Percentiles rank a stretch among this genome's conserved stretches.
Evolutionary conservation across 805 yeast genomes (phyloP).

Genomic region (Candida qinlingensis): DNA sequence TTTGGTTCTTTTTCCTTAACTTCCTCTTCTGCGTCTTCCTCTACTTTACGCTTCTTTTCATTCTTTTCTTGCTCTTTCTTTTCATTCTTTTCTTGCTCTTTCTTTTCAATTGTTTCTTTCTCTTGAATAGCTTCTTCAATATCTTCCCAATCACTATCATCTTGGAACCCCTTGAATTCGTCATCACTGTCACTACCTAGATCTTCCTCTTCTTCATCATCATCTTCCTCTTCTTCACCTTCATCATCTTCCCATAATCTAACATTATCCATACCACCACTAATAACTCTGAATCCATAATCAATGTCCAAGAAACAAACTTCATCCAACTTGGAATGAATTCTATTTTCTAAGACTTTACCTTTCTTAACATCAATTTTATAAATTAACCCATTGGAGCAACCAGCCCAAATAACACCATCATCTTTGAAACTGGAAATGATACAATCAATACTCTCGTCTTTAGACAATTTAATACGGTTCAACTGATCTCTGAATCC

Average conservation of each 20-base stretch:
- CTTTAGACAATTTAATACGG: conserved; percentile 62
- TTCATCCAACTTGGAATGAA: conserved; percentile 69
- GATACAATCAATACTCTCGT: conserved; percentile 69
- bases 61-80: conserved; percentile 15
- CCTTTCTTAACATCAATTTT: conserved; percentile 64
- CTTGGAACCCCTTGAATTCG: conserved; percentile 6
- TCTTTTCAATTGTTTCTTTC: conserved; percentile 2
- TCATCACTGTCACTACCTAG: conserved; percentile 1
- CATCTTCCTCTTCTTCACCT: conserved; percentile 16
- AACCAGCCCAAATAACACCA: conserved; percentile 69
- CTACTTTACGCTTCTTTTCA: conserved; percentile 4
- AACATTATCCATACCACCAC: conserved; percentile 79
- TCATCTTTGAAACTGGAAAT: conserved; percentile 36
- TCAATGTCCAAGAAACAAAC: conserved; percentile 76
- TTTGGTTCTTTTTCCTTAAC: conserved; percentile 10
- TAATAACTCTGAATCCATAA: conserved; percentile 68
- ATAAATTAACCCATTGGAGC: conserved; percentile 68
- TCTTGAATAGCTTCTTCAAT: conserved; percentile 16
- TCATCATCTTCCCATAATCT: conserved; percentile 61
- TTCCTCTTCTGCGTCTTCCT: conserved; percentile 8
- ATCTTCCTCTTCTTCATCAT: conserved; percentile 7
- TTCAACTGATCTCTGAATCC: conserved; percentile 72
- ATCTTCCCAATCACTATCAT: conserved; percentile 22
- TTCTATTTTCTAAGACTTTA: conserved; percentile 56
- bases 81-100: conserved; percentile 15